Conservation (phyloP, 495 filamentous ascomycete genomes). For the Penicillium nucicola region DNA sequence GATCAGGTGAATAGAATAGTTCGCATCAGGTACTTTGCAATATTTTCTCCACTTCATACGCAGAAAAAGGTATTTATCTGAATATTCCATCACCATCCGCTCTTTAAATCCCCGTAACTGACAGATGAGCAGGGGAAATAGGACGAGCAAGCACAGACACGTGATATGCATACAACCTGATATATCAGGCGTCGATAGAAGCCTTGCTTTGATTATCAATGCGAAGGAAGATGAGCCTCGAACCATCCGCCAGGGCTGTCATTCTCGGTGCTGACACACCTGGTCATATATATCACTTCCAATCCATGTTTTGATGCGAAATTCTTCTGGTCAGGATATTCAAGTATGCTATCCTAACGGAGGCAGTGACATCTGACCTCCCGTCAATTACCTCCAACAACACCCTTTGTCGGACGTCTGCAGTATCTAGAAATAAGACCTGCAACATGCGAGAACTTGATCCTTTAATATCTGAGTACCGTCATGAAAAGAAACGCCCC, state of each 20-base stretch:
- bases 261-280: not conserved
- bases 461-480: constrained; percentile 69
- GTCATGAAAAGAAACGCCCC: constrained; percentile 71
- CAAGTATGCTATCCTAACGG: constrained; percentile 7
- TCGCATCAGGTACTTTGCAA: too few relatives aligned
- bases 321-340: not conserved
- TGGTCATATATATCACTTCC: not conserved
- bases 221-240: not conserved
- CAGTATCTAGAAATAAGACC: not conserved
- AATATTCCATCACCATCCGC: too few relatives aligned
- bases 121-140: too few relatives aligned
- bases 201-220: constrained; percentile 1
- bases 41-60: too few relatives aligned
- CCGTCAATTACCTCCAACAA: not conserved
- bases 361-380: not conserved
- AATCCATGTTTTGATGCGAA: constrained; percentile 5
- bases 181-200: not conserved
- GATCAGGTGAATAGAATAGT: too few relatives aligned
- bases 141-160: too few relatives aligned
- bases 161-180: not conserved
- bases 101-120: too few relatives aligned
- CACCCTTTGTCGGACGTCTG: not conserved
- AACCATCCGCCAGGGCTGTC: not conserved
- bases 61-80: too few relatives aligned
- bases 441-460: constrained; percentile 62